These are phyloP conservation scores for Anthracocystis panici-leucophaei DNA, from an alignment of 1,284 basidiomycete species.

Conservation along the genomic window DNA sequence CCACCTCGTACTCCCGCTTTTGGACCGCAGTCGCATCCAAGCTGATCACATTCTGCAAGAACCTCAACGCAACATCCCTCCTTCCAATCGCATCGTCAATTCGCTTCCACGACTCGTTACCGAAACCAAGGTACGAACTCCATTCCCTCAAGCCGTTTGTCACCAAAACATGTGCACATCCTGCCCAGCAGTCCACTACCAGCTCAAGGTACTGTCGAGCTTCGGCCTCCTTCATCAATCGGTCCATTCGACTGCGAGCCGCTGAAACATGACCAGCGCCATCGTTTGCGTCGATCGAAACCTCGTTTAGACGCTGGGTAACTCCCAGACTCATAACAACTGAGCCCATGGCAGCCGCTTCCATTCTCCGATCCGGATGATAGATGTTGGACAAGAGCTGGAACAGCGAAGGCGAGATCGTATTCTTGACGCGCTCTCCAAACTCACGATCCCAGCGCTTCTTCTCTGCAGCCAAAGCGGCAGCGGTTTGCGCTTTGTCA, in stretches of 20 bases:
- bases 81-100: conserved; percentile 75
- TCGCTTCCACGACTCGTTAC: conserved; percentile 76
- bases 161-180: conserved; percentile 78
- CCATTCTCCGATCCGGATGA: conserved; percentile 55
- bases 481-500: conserved; percentile 60
- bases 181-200: conserved; percentile 83
- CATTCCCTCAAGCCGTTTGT: conserved; percentile 78
- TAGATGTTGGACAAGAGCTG: conserved; percentile 75
- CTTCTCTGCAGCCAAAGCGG: conserved; percentile 65
- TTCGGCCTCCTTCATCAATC: conserved; percentile 60
- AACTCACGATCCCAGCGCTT: conserved; percentile 38
- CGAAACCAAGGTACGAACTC: conserved; percentile 75
- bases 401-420: conserved; percentile 76
- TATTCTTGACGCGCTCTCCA: conserved; percentile 74
- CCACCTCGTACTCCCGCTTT: conserved; percentile 36
- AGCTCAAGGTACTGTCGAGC: conserved; percentile 71
- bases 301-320: conserved; percentile 29
- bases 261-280: conserved; percentile 1
- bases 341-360: conserved; percentile 29
- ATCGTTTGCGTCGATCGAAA: not conserved
- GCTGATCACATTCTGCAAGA: conserved; percentile 77
- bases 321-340: conserved; percentile 40
- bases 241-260: conserved; percentile 30
- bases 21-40: conserved; percentile 73
- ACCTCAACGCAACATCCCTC: conserved; percentile 78